Conservation (phyloP, 257 asterid species). For the Coffea canephora region DNA sequence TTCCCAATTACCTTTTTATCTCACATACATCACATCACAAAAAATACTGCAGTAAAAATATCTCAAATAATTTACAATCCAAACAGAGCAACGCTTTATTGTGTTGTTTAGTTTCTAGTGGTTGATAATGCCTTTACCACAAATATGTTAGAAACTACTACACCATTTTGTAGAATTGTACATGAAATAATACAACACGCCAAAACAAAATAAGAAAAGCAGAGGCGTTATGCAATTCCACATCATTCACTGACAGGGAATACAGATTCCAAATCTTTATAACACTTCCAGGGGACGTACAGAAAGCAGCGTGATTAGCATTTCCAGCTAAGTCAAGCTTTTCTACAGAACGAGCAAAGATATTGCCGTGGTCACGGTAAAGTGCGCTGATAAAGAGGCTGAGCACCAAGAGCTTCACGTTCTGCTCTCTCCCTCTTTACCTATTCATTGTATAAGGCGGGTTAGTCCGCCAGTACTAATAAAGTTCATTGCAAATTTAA, state of each 20-base stretch:
- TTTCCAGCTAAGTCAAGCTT: not conserved
- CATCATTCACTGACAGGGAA: not conserved
- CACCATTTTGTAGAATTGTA: too few relatives aligned
- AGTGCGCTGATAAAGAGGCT: constrained; percentile 90
- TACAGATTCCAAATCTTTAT: not conserved
- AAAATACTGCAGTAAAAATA: too few relatives aligned
- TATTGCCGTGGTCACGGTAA: constrained; percentile 49
- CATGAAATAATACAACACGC: too few relatives aligned
- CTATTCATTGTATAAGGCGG: constrained; percentile 30
- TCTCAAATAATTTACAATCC: too few relatives aligned
- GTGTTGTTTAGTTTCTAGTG: too few relatives aligned
- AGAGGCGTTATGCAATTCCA: not conserved
- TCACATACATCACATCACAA: too few relatives aligned
- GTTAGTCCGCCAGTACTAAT: not conserved
- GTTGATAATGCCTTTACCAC: too few relatives aligned
- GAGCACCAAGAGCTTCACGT: constrained; percentile 91
- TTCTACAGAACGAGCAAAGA: not conserved
- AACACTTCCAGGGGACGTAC: not conserved
- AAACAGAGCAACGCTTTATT: too few relatives aligned
- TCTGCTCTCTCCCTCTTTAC: constrained; percentile 88
- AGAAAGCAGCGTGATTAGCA: not conserved
- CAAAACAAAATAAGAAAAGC: not conserved
- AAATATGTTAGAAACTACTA: too few relatives aligned
- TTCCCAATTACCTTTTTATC: too few relatives aligned
- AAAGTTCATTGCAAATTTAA: not conserved